phyloP scores from a whole-genome alignment of 495 filamentous ascomycete species.

The Copromyces sp. region DNA sequence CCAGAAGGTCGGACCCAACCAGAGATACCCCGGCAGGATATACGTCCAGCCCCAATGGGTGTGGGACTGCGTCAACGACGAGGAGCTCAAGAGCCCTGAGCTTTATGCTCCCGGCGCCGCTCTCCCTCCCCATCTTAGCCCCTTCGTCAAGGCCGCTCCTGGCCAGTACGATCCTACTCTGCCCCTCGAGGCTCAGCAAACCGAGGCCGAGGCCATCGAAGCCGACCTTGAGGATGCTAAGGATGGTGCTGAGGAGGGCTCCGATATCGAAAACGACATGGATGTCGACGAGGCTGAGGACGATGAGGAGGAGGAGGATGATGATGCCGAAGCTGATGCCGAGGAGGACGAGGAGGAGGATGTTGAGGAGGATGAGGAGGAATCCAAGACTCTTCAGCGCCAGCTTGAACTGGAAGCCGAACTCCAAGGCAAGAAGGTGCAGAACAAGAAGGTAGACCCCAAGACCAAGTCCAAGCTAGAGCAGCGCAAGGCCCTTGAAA shows the following conservation, averaged over 20 bases:
- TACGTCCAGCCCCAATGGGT: slow-evolving; percentile 98
- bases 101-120: slow-evolving; percentile 82
- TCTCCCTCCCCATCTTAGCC: slow-evolving; percentile 88
- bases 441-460: slow-evolving; percentile 32
- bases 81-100: slow-evolving; percentile 75
- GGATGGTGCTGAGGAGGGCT: slow-evolving; percentile 27
- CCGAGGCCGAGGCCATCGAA: slow-evolving; percentile 64
- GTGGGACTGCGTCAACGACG: slow-evolving; percentile 91
- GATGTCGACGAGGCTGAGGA: slow-evolving; percentile 31
- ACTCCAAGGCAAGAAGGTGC: slow-evolving; percentile 44
- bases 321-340: slow-evolving; percentile 31
- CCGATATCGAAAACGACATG: slow-evolving; percentile 34
- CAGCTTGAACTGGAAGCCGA: slow-evolving; percentile 92
- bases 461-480: slow-evolving; percentile 52
- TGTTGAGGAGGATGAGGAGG: slow-evolving; percentile 37
- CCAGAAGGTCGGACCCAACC: slow-evolving; percentile 41
- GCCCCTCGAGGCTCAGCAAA: slow-evolving; percentile 69
- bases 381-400: slow-evolving; percentile 41
- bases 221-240: slow-evolving; percentile 49
- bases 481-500: slow-evolving; percentile 55
- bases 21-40: slow-evolving; percentile 73
- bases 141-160: slow-evolving; percentile 80
- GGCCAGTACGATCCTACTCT: slow-evolving; percentile 83
- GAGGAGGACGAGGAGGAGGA: slow-evolving; percentile 36
- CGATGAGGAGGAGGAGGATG: slow-evolving; percentile 35